Base-by-base conservation (phyloP, 1,284 basidiomycete species). In the Coniophora puteana region DNA sequence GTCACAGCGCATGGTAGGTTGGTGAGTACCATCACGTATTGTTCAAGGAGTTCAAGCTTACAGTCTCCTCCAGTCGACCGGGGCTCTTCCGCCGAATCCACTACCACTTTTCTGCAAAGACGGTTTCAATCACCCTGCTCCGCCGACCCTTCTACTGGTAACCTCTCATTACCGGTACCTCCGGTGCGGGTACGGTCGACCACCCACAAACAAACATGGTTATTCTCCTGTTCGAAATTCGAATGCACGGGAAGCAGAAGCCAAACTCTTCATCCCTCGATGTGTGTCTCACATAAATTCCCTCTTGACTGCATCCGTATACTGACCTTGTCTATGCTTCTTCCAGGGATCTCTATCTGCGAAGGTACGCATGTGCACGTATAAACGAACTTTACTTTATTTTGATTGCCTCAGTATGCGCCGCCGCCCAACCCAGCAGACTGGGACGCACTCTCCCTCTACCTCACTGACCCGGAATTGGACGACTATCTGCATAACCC, bases 71-170 rank as follows among this genome's bases (percentile, higher is more conserved):
- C 46, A 59, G 58, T 40, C 33, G 57, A 62, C 40, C 87, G 82
- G 83, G 57, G 59, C 3, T 89, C 85, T 2, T 71, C 76, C 1
- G 77, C 84, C 1, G 68, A 68, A 25, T 74, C 78, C 40, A 78
- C 74, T 8, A 59, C 68, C 4, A 83, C 83, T 0, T 55, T 66
- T 20, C 50, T 89, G 20, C 57, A 57, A 11, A 55, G 69, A 21
- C 61, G 69, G 42, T 80, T 85, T 48, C 40, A 48, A 3, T 26
- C 18, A 8, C 40, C 40, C 26, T 17, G 32, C n/a, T 39, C 34
- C 12, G 8, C 10, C 22, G 27, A 28, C 7, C 26, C 24, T 7
- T 31, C 23, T 3, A 25, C 28, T 10, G 17, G 10, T 2, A 39
- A 27, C 17, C 10, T 38, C 1, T 20, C 18, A 17, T 38, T 38